These are phyloP conservation scores for Yamadazyma endophytica DNA, from an alignment of 805 yeast species.

Conservation along the genomic window DNA sequence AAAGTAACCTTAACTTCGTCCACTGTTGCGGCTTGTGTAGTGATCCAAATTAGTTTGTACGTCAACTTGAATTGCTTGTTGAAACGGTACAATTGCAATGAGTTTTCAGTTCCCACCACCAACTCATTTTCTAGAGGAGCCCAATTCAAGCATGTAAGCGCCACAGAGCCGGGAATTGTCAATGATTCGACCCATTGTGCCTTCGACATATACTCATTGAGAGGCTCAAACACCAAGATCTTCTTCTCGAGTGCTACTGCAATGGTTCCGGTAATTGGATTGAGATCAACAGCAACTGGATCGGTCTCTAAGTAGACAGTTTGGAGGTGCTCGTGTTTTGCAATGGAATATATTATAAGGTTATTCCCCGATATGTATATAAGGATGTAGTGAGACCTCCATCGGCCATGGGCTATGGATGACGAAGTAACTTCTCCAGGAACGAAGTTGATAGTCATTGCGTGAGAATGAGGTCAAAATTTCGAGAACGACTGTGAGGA, in stretches of 20 bases:
- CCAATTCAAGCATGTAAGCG: conserved; percentile 49
- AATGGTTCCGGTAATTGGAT: conserved; percentile 51
- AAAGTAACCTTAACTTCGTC: conserved; percentile 55
- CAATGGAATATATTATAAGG: conserved; percentile 45
- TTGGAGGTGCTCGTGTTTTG: conserved; percentile 49
- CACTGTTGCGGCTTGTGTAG: conserved; percentile 59
- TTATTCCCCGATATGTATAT: conserved; percentile 88
- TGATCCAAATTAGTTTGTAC: conserved; percentile 40
- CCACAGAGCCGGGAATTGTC: conserved; percentile 11
- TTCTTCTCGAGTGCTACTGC: conserved; percentile 49
- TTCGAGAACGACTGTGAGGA: no score
- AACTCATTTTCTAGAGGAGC: conserved; percentile 51
- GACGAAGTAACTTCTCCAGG: conserved; percentile 81
- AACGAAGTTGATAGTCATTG: conserved; percentile 63
- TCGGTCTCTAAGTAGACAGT: conserved; percentile 70
- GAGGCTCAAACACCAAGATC: conserved; percentile 53
- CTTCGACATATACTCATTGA: conserved; percentile 41
- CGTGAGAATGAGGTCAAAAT: no score
- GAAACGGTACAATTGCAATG: conserved; percentile 52
- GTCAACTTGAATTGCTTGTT: conserved; percentile 43
- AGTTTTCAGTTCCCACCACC: conserved; percentile 51
- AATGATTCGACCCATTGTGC: conserved; percentile 44
- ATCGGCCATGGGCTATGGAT: conserved; percentile 53
- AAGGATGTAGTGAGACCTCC: conserved; percentile 63
- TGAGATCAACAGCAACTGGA: conserved; percentile 62